Evolutionary conservation across 73 alveolate species (phyloP), one percentile per base, ranked within the genome.

Genomic region (Symbiodinium natans): DNA sequence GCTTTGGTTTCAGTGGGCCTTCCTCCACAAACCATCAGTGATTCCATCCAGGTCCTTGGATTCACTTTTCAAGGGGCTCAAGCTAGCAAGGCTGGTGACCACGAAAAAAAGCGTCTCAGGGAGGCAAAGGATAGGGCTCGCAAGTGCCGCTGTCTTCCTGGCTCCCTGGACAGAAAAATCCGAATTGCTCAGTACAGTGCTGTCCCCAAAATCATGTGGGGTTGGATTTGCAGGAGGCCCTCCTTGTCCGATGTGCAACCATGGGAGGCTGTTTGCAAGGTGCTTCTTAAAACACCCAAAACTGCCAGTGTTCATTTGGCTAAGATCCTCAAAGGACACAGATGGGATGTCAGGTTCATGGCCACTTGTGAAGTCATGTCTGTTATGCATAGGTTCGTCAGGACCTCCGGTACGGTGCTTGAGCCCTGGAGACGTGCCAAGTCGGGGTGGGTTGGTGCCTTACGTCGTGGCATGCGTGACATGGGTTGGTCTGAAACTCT

Each of bases 221-320:
- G 93, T 1, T 84, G 93, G 93, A 46, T 84, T 2, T 84, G 77
- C 21, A n/a, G 93, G 17, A 42, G 36, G 34, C 93, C 93, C 46
- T 8, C 46, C 48, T 6, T 17, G 19, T 23, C 27, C 1, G 93
- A 84, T 46, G 80, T 46, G 25, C 27, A 84, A 39, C 93, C 93
- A 34, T 31, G 48, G 10, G 80, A 43, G 6, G 52, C 52, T n/a
- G 93, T 80, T 3, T 29, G 43, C 6, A 41, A 80, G 1, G 15
- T 1, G 13, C 52, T 84, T 25, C 19, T 46, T 40, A 15, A 46
- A 33, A 84, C 48, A 7, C 93, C 42, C 19, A 15, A 42, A 6
- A 71, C 40, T 21, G 68, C 92, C 17, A 1, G 42, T 1, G 77
- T 73, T 3, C n/a, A 29, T 34, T 19, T 84, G 15, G 48, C 1